phyloP scores from a whole-genome alignment of 257 asterid genomes.

The Ligustrum vulgare region DNA sequence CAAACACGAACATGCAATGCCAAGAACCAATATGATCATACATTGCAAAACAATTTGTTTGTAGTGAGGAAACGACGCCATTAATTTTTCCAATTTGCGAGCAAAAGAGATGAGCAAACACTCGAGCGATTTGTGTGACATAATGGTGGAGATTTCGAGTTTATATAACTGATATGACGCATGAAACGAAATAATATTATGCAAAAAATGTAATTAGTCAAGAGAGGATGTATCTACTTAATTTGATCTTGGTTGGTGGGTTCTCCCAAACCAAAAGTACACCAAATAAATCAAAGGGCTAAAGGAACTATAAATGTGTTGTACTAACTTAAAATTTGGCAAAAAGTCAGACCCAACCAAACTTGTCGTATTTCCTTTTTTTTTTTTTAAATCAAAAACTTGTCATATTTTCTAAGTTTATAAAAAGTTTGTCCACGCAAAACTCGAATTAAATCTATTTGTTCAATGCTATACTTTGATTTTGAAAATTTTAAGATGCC shows the following conservation, averaged over 20 bases:
- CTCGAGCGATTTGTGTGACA: constrained; percentile 4
- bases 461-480: background rate
- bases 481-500: too few relatives aligned
- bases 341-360: constrained; percentile 34
- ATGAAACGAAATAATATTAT: constrained; percentile 16
- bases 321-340: constrained; percentile 26
- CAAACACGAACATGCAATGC: constrained; percentile 21
- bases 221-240: constrained; percentile 88
- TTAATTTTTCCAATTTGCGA: constrained; percentile 16
- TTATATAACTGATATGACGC: constrained; percentile 50
- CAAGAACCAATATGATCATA: constrained; percentile 28
- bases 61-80: constrained; percentile 35
- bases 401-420: too few relatives aligned
- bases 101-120: background rate
- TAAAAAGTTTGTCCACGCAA: too few relatives aligned
- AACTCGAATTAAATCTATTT: background rate
- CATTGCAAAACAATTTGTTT: constrained; percentile 35
- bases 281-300: constrained; percentile 26
- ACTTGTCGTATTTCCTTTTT: too few relatives aligned
- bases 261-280: constrained; percentile 42
- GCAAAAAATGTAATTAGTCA: constrained; percentile 46
- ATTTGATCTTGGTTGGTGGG: constrained; percentile 61
- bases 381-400: too few relatives aligned
- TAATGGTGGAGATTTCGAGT: constrained; percentile 33
- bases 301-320: background rate